A percentile compares a stretch with the other conserved stretches of the same genome.
These are phyloP conservation scores for Thuja plicata DNA, from an alignment of 83 land plant species.

Conservation along the genomic window DNA sequence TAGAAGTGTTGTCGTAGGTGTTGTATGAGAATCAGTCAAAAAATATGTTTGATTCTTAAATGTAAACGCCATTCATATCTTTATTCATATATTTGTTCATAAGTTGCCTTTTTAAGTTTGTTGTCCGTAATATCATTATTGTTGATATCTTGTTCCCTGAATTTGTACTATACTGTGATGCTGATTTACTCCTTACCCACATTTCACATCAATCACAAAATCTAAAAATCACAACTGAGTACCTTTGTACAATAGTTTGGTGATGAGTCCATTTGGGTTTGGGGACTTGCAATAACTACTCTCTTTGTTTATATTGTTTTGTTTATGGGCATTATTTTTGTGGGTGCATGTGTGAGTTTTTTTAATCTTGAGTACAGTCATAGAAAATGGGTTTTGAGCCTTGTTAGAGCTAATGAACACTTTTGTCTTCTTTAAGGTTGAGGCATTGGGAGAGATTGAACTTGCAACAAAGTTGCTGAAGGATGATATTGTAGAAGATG, in stretches of 20 bases:
- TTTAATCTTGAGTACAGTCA: not conserved
- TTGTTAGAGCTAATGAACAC: not conserved
- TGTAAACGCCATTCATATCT: too few relatives aligned
- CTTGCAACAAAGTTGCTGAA: conserved; percentile 65
- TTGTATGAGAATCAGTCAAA: too few relatives aligned
- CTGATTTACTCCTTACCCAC: too few relatives aligned
- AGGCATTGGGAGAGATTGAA: conserved; percentile 81
- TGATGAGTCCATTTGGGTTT: not conserved
- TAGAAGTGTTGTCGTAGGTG: too few relatives aligned
- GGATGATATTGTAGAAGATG: conserved; percentile 48
- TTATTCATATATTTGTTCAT: too few relatives aligned
- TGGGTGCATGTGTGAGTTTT: not conserved
- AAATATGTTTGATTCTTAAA: too few relatives aligned
- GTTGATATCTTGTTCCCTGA: too few relatives aligned
- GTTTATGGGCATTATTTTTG: not conserved
- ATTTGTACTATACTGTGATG: too few relatives aligned
- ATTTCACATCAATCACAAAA: too few relatives aligned
- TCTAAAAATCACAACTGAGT: too few relatives aligned
- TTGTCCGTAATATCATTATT: too few relatives aligned
- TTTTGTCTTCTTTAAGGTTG: conserved; percentile 45
- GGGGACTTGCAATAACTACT: not conserved
- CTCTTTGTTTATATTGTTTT: not conserved
- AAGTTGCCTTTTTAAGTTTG: too few relatives aligned
- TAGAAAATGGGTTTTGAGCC: not conserved
- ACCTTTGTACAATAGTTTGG: not conserved